phyloP scores from a whole-genome alignment of 805 yeast genomes.

The Ogataea zsoltii region DNA sequence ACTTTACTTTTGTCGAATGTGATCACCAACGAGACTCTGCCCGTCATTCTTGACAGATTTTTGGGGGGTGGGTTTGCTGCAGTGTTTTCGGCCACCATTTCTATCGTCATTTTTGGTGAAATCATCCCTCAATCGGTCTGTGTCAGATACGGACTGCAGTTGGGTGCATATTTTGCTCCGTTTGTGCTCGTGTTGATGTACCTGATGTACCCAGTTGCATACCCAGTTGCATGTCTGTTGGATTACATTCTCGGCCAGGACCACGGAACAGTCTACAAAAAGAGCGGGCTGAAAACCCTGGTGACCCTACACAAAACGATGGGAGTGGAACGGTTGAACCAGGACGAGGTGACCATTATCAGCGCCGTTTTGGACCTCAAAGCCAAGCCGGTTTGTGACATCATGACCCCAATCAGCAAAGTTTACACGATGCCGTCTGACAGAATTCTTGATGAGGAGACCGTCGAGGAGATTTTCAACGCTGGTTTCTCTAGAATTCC shows the following conservation, averaged over 20 bases:
- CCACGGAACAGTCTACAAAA: constrained; percentile 93
- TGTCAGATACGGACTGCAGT: constrained; percentile 88
- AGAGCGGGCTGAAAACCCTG: constrained; percentile 88
- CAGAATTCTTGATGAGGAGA: constrained; percentile 73
- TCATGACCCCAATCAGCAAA: constrained; percentile 93
- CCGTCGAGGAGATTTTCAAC: constrained; percentile 86
- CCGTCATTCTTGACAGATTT: constrained; percentile 88
- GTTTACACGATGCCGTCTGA: constrained; percentile 89
- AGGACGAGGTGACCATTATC: constrained; percentile 95
- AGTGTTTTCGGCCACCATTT: constrained; percentile 87
- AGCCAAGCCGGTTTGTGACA: constrained; percentile 80
- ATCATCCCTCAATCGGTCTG: constrained; percentile 93
- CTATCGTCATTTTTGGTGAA: constrained; percentile 94
- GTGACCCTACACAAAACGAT: constrained; percentile 91
- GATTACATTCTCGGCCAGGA: constrained; percentile 89
- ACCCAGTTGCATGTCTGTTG: constrained; percentile 80
- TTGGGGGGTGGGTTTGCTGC: constrained; percentile 99
- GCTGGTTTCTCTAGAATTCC: constrained; percentile 97
- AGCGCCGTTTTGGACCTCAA: constrained; percentile 91
- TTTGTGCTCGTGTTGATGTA: constrained; percentile 86
- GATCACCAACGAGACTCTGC: constrained; percentile 91
- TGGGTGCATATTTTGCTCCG: constrained; percentile 89
- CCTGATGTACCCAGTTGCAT: constrained; percentile 86
- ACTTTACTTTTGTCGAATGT: constrained; percentile 84
- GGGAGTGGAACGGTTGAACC: constrained; percentile 92